phyloP scores from a whole-genome alignment of 257 asterid species.

The Solanum paucissectum region DNA sequence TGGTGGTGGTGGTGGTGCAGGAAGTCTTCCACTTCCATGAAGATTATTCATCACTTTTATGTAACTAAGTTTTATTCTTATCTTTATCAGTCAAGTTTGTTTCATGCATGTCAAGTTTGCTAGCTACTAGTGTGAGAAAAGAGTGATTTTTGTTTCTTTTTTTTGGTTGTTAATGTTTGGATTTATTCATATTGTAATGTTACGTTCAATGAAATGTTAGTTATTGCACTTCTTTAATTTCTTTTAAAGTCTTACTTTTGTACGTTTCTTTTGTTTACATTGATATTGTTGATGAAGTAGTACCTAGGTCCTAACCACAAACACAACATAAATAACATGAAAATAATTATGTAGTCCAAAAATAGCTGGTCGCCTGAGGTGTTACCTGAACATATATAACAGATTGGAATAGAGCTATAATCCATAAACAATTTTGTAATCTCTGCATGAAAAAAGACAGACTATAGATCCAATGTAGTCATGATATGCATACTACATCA shows the following conservation, averaged over 20 bases:
- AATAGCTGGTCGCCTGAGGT: not conserved
- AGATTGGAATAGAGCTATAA: no score
- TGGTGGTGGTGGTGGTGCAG: slow-evolving; percentile 6
- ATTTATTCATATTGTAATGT: not conserved
- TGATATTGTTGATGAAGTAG: not conserved
- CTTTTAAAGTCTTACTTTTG: not conserved
- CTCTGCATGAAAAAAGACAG: not conserved
- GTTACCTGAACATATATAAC: no score
- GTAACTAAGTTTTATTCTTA: not conserved
- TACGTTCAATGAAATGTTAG: not conserved
- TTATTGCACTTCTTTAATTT: not conserved
- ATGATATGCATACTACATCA: not conserved
- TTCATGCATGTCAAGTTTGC: not conserved
- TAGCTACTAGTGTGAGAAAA: not conserved
- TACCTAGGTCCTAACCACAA: not conserved
- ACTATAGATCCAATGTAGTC: not conserved
- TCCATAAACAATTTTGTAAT: not conserved
- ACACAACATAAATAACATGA: not conserved
- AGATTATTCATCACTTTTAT: not conserved
- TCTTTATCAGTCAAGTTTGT: not conserved
- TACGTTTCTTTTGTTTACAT: not conserved
- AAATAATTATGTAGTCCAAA: not conserved
- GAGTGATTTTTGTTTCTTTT: not conserved
- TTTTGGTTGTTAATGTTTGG: not conserved
- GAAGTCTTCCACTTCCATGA: slow-evolving; percentile 23